Base-by-base conservation (phyloP, 192 early-diverging fungal species). In the Gamsiella multidivaricata region DNA sequence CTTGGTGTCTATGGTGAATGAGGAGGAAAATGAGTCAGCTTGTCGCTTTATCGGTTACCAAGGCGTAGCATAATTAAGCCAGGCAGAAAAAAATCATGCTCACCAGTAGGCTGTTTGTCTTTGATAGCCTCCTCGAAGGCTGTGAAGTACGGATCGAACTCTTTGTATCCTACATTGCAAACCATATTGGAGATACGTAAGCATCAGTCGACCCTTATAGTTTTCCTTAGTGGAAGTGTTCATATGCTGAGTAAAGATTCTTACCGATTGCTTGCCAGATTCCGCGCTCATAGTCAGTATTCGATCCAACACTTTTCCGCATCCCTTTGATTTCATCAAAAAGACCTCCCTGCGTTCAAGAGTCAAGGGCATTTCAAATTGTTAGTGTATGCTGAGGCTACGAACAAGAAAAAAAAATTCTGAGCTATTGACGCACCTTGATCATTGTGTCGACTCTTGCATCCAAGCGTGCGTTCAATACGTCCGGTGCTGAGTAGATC, bases 401-500 rank as follows among this genome's bases (percentile, higher is more conserved):
- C n/a, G n/a, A 26, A 34, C 18, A 49, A 20, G 23, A 23, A 12
- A 14, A 17, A 17, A 34, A 5, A 9, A 37, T 10, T 37, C 23
- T 1, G 28, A 8, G 2, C 11, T 15, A 2, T 28, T 15, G 31
- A 29, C 18, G 26, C 68, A 89, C 92, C 70, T 91, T 80, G 42
- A 97, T 88, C 97, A 99, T 99, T n/a, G 81, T 84, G 65, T 93
- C 91, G 3, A 97, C 92, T 14, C 97, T 90, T 15, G 80, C 76
- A 67, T 97, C 94, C 11, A 99, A 81, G 33, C 97, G 87, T 55
- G 86, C 83, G 46, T 96, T 87, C 14, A 99, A 75, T 18, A 80
- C 64, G 7, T 69, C 66, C 9, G 84, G 81, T 25, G 91, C 90
- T 0, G 95, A 89, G 74, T 95, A 93, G 2, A 97, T 81, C 97